Percentiles rank a stretch among this genome's conserved stretches.
Evolutionary conservation across 129 eudicot species (phyloP).

Genomic region (Tagetes patula): DNA sequence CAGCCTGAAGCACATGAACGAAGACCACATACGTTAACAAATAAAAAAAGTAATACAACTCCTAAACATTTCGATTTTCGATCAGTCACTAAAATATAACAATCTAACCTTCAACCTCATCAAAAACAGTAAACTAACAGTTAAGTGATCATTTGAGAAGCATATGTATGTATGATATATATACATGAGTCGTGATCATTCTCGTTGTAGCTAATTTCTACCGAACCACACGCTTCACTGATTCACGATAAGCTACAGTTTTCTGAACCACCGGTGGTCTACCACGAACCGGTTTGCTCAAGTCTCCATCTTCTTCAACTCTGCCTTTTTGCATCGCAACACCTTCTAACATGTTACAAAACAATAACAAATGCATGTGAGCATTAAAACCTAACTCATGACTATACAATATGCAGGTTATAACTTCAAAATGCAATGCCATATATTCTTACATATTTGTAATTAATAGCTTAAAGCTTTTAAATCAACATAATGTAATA

Average conservation of each 20-base stretch:
- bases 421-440: background rate
- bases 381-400: no score
- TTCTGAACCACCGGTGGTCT: conserved; percentile 4
- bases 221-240: conserved; percentile 25
- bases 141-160: no score
- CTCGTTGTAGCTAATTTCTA: background rate
- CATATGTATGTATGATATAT: background rate
- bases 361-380: background rate
- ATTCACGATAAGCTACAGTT: conserved; percentile 21
- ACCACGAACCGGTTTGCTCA: background rate
- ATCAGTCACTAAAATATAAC: background rate
- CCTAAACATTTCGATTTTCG: no score
- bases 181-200: background rate
- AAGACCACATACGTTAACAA: no score
- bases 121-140: background rate
- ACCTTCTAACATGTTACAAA: background rate
- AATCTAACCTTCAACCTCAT: background rate
- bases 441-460: background rate
- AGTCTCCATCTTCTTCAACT: background rate
- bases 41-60: no score
- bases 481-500: no score
- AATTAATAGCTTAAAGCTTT: no score
- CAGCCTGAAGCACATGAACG: no score
- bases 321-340: background rate
- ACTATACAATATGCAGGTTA: background rate